Percentiles rank a stretch among this genome's conserved stretches.
Evolutionary conservation across 805 yeast species (phyloP).

Genomic region (Starmerella floricola): DNA sequence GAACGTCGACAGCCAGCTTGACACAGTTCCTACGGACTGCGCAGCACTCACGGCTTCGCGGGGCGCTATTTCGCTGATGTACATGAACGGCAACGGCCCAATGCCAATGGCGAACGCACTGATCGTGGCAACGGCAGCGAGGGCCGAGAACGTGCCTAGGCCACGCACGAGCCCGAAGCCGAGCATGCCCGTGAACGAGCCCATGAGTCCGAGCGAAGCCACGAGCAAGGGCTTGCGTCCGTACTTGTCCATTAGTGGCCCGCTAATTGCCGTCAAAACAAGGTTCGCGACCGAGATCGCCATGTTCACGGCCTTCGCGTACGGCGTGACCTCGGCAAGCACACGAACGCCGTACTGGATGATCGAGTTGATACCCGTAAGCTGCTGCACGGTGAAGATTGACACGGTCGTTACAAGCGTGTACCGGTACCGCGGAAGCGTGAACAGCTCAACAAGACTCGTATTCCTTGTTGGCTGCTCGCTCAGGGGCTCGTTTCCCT

Average conservation of each 20-base stretch:
- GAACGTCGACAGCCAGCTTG: slow-evolving; percentile 88
- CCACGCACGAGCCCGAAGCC: slow-evolving; percentile 49
- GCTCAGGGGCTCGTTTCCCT: not conserved
- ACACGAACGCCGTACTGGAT: slow-evolving; percentile 88
- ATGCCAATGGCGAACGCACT: slow-evolving; percentile 80
- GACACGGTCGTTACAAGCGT: slow-evolving; percentile 58
- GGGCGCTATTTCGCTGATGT: slow-evolving; percentile 82
- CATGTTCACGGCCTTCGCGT: slow-evolving; percentile 44
- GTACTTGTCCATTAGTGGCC: slow-evolving; percentile 57
- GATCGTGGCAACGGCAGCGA: slow-evolving; percentile 61
- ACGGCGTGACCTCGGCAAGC: slow-evolving; percentile 58
- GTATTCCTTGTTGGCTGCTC: not conserved
- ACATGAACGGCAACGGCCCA: slow-evolving; percentile 90
- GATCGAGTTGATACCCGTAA: slow-evolving; percentile 85
- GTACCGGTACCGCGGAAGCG: slow-evolving; percentile 39
- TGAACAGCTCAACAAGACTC: slow-evolving; percentile 36
- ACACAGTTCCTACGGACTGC: slow-evolving; percentile 82
- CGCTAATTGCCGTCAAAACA: slow-evolving; percentile 58
- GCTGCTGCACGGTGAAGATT: slow-evolving; percentile 73
- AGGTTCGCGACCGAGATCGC: slow-evolving; percentile 64
- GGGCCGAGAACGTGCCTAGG: slow-evolving; percentile 40
- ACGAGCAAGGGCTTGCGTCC: slow-evolving; percentile 68
- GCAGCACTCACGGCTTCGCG: slow-evolving; percentile 69
- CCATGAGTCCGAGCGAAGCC: slow-evolving; percentile 59
- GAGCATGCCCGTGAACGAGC: slow-evolving; percentile 47